A percentile compares a stretch with the other conserved stretches of the same genome.
Conservation (phyloP, 257 asterid species). For the Mitragyna speciosa region DNA sequence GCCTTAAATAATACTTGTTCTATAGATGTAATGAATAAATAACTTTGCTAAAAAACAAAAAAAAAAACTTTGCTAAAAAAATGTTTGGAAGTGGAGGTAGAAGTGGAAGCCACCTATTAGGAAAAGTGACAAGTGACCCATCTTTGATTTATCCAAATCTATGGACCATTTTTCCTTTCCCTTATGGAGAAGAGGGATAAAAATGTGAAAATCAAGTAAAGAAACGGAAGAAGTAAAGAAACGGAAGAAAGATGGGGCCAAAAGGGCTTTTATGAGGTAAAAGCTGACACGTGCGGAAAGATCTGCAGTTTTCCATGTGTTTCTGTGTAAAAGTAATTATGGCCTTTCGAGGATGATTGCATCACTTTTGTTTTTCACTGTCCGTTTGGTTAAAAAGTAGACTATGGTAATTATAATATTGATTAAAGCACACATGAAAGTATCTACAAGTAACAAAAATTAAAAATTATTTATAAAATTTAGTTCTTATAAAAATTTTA, state of each 20-base stretch:
- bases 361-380: neutral
- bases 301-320: conserved; percentile 18
- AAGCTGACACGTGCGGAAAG: conserved; percentile 13
- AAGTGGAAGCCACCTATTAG: neutral
- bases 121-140: neutral
- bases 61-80: too few relatives aligned
- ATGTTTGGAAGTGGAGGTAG: too few relatives aligned
- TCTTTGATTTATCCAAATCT: neutral
- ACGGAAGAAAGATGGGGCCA: neutral
- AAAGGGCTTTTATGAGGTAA: neutral
- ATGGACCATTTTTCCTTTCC: neutral
- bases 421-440: too few relatives aligned
- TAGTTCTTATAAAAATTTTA: too few relatives aligned
- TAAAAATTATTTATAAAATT: too few relatives aligned
- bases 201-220: neutral
- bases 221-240: too few relatives aligned
- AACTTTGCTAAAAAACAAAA: too few relatives aligned
- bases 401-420: too few relatives aligned
- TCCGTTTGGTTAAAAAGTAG: neutral
- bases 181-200: neutral
- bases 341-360: neutral
- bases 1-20: too few relatives aligned
- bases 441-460: too few relatives aligned
- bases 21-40: too few relatives aligned
- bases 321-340: conserved; percentile 2